Evolutionary conservation across 129 eudicot species (phyloP).

Genomic region (Daucus carota): DNA sequence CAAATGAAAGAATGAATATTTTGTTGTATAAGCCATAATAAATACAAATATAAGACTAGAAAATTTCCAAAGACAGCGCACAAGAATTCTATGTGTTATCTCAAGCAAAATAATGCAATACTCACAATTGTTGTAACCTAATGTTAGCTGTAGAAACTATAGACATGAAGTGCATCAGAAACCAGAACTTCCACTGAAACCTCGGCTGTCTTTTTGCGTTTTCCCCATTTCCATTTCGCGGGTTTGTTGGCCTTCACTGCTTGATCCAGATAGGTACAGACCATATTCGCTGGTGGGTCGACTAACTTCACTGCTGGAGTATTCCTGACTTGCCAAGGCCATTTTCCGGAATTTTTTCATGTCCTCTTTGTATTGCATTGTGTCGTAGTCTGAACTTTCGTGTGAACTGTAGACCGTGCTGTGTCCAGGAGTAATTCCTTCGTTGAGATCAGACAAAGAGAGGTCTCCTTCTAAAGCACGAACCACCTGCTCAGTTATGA

Average conservation of each 20-base stretch:
- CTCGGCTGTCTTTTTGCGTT: constrained; percentile 42
- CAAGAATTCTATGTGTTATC: neutral
- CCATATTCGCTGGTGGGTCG: constrained; percentile 91
- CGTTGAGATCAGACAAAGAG: constrained; percentile 77
- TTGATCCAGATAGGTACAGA: constrained; percentile 76
- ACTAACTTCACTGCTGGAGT: constrained; percentile 73
- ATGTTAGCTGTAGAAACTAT: too few relatives aligned
- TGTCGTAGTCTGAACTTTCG: constrained; percentile 87
- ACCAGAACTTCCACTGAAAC: constrained; percentile 38
- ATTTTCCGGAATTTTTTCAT: constrained; percentile 72
- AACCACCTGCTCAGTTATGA: constrained; percentile 43
- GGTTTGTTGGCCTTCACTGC: constrained; percentile 76
- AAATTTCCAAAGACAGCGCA: neutral
- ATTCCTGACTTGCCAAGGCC: constrained; percentile 80
- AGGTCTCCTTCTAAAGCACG: constrained; percentile 93
- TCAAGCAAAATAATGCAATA: too few relatives aligned
- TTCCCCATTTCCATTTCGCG: constrained; percentile 78
- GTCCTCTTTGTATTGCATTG: constrained; percentile 71
- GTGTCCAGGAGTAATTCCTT: constrained; percentile 74
- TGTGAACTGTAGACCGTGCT: constrained; percentile 60
- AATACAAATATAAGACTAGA: constrained; percentile 12
- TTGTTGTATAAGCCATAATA: constrained; percentile 12
- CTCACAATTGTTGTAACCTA: too few relatives aligned
- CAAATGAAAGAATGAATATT: constrained; percentile 19
- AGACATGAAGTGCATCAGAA: neutral